A percentile compares a stretch with the other conserved stretches of the same genome.
These are phyloP conservation scores for Climacium dendroides DNA, from an alignment of 225 moss, liverwort and hornwort species.

Conservation along the genomic window DNA sequence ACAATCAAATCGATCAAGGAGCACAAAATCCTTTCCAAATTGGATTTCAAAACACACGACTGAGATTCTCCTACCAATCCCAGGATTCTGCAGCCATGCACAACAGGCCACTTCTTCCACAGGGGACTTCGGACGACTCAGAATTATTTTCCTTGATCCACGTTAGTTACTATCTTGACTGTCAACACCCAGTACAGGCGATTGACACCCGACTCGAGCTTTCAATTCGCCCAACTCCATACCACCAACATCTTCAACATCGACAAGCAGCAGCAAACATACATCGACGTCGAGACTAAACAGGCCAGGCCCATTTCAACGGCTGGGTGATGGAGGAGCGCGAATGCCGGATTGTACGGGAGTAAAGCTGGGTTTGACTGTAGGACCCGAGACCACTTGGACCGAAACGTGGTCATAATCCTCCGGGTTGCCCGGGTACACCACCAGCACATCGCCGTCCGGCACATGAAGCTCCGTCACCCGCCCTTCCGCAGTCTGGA, in stretches of 20 bases:
- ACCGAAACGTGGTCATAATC: neutral
- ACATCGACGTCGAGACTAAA: neutral
- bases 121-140: neutral
- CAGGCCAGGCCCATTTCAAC: neutral
- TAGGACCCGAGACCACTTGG: neutral
- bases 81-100: neutral
- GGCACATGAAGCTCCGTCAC: neutral
- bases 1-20: neutral
- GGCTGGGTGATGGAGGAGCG: neutral
- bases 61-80: neutral
- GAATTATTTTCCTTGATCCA: neutral
- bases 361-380: neutral
- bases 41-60: neutral
- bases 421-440: neutral
- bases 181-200: neutral
- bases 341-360: neutral
- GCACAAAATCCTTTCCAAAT: neutral
- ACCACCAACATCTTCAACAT: neutral
- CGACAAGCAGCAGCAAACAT: neutral
- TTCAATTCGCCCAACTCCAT: neutral
- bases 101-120: neutral
- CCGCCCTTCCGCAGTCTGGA: neutral
- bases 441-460: neutral
- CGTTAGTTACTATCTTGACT: neutral
- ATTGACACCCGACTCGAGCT: neutral